These are phyloP conservation scores for Nicotiana knightiana DNA, from an alignment of 257 asterid species.

Conservation along the genomic window DNA sequence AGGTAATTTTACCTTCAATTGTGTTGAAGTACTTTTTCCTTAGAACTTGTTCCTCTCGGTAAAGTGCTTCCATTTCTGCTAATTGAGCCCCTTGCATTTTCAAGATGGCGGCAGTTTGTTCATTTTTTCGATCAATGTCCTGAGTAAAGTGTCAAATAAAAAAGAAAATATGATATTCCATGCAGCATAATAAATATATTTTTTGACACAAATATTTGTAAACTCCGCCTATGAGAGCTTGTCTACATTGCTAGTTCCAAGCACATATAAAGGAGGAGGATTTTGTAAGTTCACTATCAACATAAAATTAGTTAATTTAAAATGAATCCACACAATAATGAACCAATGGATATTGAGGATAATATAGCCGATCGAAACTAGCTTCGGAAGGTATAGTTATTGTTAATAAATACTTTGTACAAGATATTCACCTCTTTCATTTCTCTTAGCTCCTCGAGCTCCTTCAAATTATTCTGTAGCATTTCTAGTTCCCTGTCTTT, in stretches of 20 bases:
- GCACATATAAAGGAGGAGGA: background rate
- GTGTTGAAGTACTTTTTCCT: slow-evolving; percentile 88
- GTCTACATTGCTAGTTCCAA: background rate
- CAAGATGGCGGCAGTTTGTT: slow-evolving; percentile 91
- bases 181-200: background rate
- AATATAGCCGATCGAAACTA: background rate
- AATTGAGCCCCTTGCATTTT: slow-evolving; percentile 96
- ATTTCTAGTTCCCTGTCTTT: slow-evolving; percentile 59
- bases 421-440: slow-evolving; percentile 78
- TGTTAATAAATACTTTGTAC: background rate
- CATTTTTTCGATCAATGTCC: slow-evolving; percentile 95
- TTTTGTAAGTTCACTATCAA: background rate
- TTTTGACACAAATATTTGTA: background rate
- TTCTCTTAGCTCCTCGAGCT: slow-evolving; percentile 88
- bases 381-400: background rate
- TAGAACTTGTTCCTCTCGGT: slow-evolving; percentile 86
- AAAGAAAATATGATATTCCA: background rate
- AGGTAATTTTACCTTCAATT: slow-evolving; percentile 64
- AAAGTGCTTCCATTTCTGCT: slow-evolving; percentile 89
- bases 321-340: background rate
- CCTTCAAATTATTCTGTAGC: slow-evolving; percentile 73
- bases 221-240: background rate
- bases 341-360: background rate
- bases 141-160: slow-evolving; percentile 14
- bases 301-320: background rate